A percentile compares a stretch with the other conserved stretches of the same genome.
phyloP scores from a whole-genome alignment of 139 green algal genomes.

The Chlamydomonas sp. region DNA sequence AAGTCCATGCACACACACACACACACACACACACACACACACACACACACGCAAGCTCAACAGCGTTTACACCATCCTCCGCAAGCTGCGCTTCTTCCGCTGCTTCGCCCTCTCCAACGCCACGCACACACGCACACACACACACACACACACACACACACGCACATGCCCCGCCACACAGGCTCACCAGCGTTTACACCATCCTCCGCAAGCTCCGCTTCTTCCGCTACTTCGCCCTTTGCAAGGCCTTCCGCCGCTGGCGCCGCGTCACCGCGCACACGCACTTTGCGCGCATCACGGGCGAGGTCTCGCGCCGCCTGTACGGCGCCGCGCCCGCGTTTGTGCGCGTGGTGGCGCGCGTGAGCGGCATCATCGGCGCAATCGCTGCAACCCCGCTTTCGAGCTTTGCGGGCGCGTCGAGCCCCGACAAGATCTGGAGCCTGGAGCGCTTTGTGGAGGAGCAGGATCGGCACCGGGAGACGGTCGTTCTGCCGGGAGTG shows the following conservation, averaged over 20 bases:
- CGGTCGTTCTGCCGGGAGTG: not conserved
- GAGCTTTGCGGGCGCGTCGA: too few relatives aligned
- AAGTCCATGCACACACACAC: too few relatives aligned
- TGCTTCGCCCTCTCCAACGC: too few relatives aligned
- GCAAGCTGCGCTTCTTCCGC: conserved; percentile 27
- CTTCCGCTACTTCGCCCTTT: conserved; percentile 22
- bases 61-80: conserved; percentile 17
- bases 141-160: conserved; percentile 15
- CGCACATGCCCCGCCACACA: not conserved
- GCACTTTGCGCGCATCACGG: too few relatives aligned
- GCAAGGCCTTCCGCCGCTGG: conserved; percentile 19
- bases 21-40: not conserved
- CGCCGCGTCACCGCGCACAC: too few relatives aligned
- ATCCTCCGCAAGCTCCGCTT: conserved; percentile 28
- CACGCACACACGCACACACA: too few relatives aligned
- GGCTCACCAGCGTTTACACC: conserved; percentile 13
- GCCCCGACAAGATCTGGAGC: conserved; percentile 27
- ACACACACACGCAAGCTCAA: not conserved
- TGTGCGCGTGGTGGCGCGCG: too few relatives aligned
- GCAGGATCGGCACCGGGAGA: conserved; percentile 21
- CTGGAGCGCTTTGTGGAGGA: conserved; percentile 35
- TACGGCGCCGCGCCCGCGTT: too few relatives aligned
- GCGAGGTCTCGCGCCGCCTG: too few relatives aligned
- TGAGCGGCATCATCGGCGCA: too few relatives aligned
- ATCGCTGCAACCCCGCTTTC: too few relatives aligned